Base-by-base conservation (phyloP, 2,329 filamentous ascomycete genomes). In the Pseudocercospora pini-densiflorae region DNA sequence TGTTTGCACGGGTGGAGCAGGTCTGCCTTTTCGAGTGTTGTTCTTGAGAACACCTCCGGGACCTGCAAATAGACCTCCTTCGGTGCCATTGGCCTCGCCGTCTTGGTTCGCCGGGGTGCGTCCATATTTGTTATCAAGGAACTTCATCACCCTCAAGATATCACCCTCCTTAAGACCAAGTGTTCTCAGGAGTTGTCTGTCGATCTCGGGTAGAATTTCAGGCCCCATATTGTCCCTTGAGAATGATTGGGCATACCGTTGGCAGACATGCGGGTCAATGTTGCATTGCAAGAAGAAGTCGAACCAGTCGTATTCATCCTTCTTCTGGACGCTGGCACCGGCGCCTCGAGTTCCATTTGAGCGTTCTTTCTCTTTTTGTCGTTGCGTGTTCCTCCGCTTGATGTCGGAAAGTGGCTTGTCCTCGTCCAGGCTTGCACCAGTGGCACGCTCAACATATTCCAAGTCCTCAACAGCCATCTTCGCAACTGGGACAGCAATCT, bases 381-480 rank as follows among this genome's bases (percentile, higher is more conserved):
- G 77, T 49, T 77, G 75, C 2, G 79, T 83, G 64, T 77, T 84
- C 71, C 81, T 82, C 61, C 85, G 82, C 75, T 87, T 87, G 74
- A 97, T 90, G 72, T 95, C 93, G 5, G 93, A 94, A 57, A 97
- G 82, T 12, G 94, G 94, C 80, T 97, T 97, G 74, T 97, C 93
- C 75, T 98, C 94, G 70, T 92, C 90, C 58, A 98, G 83, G 12
- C 94, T 97, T 59, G 93, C 87, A 40, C 94, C 93, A n/a, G 94
- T 95, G 16, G 88, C 84, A 67, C 87, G 88, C 80, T 99, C 95
- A 63, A 99, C 94, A 74, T 96, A 98, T 80, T 97, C 94, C 45
- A 99, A 85, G 80, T 99, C 95, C 75, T 94, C 92, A 49, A 93
- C 86, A 0, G 94, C 96, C 95, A 99, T 99, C 79, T 99, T 99